These are phyloP conservation scores for Metschnikowia baotianmanensis DNA, from an alignment of 805 yeast species.

Conservation along the genomic window DNA sequence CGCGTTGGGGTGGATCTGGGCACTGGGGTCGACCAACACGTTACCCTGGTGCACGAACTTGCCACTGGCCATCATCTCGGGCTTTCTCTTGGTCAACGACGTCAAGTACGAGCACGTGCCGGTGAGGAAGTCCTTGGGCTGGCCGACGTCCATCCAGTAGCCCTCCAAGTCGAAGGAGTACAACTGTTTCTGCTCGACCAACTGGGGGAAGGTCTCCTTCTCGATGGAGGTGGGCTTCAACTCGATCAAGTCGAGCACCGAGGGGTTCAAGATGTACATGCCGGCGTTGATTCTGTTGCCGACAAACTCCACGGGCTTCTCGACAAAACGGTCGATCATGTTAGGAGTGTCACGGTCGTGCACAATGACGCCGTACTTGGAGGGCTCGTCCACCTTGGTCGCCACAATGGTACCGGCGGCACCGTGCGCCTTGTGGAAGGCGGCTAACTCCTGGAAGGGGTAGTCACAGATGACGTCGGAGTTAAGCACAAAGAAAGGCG, in stretches of 20 bases:
- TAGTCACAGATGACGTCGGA: slow-evolving; percentile 98
- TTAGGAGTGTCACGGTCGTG: slow-evolving; percentile 93
- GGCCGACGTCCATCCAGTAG: slow-evolving; percentile 99
- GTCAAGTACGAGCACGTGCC: slow-evolving; percentile 92
- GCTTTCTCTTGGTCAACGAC: slow-evolving; percentile 77
- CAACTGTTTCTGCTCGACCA: slow-evolving; percentile 83
- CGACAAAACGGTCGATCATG: slow-evolving; percentile 97
- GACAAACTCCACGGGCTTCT: slow-evolving; percentile 98
- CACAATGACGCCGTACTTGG: slow-evolving; percentile 99
- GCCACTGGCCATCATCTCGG: slow-evolving; percentile 65
- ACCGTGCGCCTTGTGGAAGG: slow-evolving; percentile 93
- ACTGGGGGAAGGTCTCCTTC: slow-evolving; percentile 98
- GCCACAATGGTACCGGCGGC: slow-evolving; percentile 99
- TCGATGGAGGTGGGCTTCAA: slow-evolving; percentile 98
- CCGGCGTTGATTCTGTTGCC: slow-evolving; percentile 99
- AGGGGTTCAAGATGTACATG: slow-evolving; percentile 95
- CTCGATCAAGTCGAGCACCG: slow-evolving; percentile 93
- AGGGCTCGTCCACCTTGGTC: slow-evolving; percentile 99
- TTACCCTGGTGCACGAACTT: slow-evolving; percentile 84
- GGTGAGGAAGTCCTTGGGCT: slow-evolving; percentile 98
- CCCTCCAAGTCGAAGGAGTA: slow-evolving; percentile 98
- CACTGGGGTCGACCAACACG: slow-evolving; percentile 92
- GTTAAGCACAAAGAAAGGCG: slow-evolving; percentile 97
- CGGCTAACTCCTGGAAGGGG: slow-evolving; percentile 90
- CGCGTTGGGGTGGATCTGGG: slow-evolving; percentile 87